These are phyloP conservation scores for Actinidia chinensis DNA, from an alignment of 179 eudicot genomes.

Conservation along the genomic window DNA sequence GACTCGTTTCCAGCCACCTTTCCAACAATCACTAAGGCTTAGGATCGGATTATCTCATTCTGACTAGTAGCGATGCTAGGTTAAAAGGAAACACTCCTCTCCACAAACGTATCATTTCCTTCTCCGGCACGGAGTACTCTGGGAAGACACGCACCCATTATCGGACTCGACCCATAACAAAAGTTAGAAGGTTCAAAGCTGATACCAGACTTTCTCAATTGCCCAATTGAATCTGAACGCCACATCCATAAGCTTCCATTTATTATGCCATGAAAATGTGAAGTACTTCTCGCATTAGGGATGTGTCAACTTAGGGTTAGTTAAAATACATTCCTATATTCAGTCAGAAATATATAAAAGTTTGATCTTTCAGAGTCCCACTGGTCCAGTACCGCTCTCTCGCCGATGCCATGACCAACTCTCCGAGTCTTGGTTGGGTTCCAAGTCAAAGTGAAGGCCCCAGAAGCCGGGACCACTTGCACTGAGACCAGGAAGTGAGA, in stretches of 20 bases:
- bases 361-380: not conserved
- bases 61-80: not conserved
- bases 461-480: not conserved
- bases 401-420: slow-evolving; percentile 10
- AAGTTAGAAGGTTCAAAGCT: not conserved
- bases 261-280: not conserved
- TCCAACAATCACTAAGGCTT: slow-evolving; percentile 29
- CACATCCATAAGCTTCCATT: not conserved
- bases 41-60: slow-evolving; percentile 17
- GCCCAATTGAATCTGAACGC: not conserved
- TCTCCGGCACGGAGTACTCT: slow-evolving; percentile 9
- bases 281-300: slow-evolving; percentile 20
- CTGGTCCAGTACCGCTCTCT: slow-evolving; percentile 13
- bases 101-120: slow-evolving; percentile 4
- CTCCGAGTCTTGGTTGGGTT: slow-evolving; percentile 10
- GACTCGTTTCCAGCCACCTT: slow-evolving; percentile 25
- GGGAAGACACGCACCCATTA: slow-evolving; percentile 17
- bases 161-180: slow-evolving; percentile 23
- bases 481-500: slow-evolving; percentile 13
- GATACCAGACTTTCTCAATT: not conserved
- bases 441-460: slow-evolving; percentile 16
- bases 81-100: not conserved
- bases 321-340: too few relatives aligned
- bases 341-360: not conserved
- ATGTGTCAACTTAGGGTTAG: too few relatives aligned